Percentiles rank a stretch among this genome's conserved stretches.
Conservation (phyloP, 768 basidiomycete species). For the Lactifluus subvellereus region DNA sequence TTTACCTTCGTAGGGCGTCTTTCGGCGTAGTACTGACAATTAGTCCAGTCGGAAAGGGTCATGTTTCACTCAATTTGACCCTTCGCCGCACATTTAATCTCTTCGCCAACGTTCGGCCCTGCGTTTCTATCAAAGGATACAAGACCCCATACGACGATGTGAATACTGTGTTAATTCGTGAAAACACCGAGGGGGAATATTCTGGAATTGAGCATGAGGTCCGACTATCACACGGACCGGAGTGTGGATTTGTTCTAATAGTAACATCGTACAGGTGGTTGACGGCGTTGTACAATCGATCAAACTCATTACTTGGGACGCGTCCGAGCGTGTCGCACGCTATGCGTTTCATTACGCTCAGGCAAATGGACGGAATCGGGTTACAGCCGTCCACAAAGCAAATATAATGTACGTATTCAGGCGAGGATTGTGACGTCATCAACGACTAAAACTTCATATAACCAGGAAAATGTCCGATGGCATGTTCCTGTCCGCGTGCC, state of each 20-base stretch:
- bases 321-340: conserved; percentile 95
- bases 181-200: conserved; percentile 99
- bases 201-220: conserved; percentile 99
- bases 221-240: conserved; percentile 17
- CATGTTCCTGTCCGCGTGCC: conserved; percentile 98
- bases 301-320: conserved; percentile 98
- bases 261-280: conserved; percentile 54
- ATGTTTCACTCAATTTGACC: conserved; percentile 96
- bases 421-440: conserved; percentile 9
- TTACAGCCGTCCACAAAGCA: conserved; percentile 99
- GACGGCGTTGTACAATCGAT: conserved; percentile 99
- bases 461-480: conserved; percentile 99
- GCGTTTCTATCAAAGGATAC: conserved; percentile 91
- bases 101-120: conserved; percentile 98
- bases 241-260: conserved; percentile 9
- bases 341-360: conserved; percentile 99
- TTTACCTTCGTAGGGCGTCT: neutral
- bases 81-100: conserved; percentile 96
- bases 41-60: conserved; percentile 89
- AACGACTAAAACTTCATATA: neutral
- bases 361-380: conserved; percentile 77
- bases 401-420: conserved; percentile 78
- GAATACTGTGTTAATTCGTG: conserved; percentile 95
- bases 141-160: conserved; percentile 99
- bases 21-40: conserved; percentile 13